Base-by-base conservation (phyloP, 148 eudicot species). In the Rhododendron mucronatum region DNA sequence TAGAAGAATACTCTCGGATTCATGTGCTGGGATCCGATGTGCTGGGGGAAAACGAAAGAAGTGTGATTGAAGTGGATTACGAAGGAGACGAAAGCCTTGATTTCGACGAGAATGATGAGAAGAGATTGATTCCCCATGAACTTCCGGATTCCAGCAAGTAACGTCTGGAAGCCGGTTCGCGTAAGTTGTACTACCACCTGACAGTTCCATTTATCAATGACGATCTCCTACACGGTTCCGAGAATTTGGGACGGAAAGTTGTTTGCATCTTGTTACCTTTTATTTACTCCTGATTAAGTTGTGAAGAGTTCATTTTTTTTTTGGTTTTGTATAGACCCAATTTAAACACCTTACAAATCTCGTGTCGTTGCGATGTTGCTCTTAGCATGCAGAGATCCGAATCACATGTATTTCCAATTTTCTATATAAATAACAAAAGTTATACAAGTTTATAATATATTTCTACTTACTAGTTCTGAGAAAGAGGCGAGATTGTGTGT, bases 101-200 rank as follows among this genome's bases (percentile, higher is more conserved):
- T 37, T 75, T 88, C 76, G 87, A 88, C 82, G 91, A 92, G 83
- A 89, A 88, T 23, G 93, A 92, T 45, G 85, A 89, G 77, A 86
- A 85, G 84, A 87, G 88, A 45, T 82, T 92, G 79, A 88, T 92
- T 82, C 77, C 82, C 48, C 47, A 51, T 23, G 71, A 41, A 18
- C 13, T 63, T 26, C 16, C 86, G 44, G 67, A 61, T 63, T 65
- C 39, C 4, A 45, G 26, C 45, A 77, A 69, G 1, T 48, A 20
- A 47, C n/a, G 13, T 23, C 18, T 30, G n/a, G 11, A 51, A 80
- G 8, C 59, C 28, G 23, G 63, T 28, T 81, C 3, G 2, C 55
- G 0, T 5, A 48, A 28, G 41, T 51, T 16, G 2, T 7, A 81
- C 44, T 8, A 15, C 21, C 67, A 53, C 83, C 35, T 28, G 35